Percentiles rank a stretch among this genome's conserved stretches.
phyloP scores from a whole-genome alignment of 139 green algal species.

The Tetraselmis striata region DNA sequence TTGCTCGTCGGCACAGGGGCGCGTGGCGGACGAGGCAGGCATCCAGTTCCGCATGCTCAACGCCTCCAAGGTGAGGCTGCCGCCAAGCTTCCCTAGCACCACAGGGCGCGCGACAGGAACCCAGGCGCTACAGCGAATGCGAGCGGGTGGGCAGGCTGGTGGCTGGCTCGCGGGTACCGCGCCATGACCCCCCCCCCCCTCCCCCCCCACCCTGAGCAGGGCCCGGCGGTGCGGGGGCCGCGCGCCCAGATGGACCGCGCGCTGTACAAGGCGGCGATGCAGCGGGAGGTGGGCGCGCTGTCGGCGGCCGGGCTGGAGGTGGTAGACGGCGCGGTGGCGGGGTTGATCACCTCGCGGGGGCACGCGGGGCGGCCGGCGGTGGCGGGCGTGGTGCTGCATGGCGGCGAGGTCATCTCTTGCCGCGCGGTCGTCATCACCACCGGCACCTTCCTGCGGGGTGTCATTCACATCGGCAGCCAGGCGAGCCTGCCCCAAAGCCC shows the following conservation, averaged over 20 bases:
- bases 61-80: conserved; percentile 39
- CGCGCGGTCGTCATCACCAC: conserved; percentile 45
- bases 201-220: too few species aligned
- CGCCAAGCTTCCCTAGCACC: too few species aligned
- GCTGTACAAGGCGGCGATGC: conserved; percentile 46
- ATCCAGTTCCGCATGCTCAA: conserved; percentile 62
- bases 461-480: conserved; percentile 47
- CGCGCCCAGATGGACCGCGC: conserved; percentile 54
- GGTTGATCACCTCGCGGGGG: conserved; percentile 28
- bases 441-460: conserved; percentile 43
- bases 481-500: too few species aligned
- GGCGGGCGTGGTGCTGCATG: conserved; percentile 17
- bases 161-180: too few species aligned
- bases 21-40: conserved; percentile 37
- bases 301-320: conserved; percentile 22
- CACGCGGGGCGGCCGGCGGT: not conserved
- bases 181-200: too few species aligned
- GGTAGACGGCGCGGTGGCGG: conserved; percentile 38
- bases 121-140: too few species aligned
- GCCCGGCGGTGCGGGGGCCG: conserved; percentile 44
- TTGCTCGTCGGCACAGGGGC: conserved; percentile 23
- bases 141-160: too few species aligned
- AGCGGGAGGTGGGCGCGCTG: conserved; percentile 11
- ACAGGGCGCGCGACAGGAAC: too few species aligned
- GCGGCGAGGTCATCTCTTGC: conserved; percentile 27